A percentile compares a stretch with the other conserved stretches of the same genome.
Conservation (phyloP, 208 protist genomes). For the Angomonas deanei region DNA sequence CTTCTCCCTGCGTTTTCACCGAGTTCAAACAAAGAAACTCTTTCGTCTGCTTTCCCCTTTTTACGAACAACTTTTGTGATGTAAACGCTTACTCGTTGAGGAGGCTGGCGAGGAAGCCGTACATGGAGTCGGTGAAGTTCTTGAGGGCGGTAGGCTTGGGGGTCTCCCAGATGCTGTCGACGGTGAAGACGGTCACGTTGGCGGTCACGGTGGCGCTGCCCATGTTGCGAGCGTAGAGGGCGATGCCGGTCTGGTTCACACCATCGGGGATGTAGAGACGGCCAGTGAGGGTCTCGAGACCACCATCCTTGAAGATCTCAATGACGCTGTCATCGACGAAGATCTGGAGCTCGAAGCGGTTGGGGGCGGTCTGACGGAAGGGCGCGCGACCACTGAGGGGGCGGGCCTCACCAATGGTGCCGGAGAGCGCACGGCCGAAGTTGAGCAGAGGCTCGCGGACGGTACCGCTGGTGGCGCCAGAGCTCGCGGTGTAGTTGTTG, state of each 20-base stretch:
- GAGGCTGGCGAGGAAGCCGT: not conserved
- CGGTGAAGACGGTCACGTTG: constrained; percentile 11
- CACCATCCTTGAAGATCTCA: constrained; percentile 23
- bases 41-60: no score
- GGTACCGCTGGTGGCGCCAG: constrained; percentile 19
- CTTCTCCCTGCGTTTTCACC: no score
- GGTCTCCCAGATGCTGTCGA: constrained; percentile 10
- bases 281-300: constrained; percentile 16
- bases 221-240: constrained; percentile 12
- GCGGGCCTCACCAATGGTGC: constrained; percentile 20
- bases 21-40: no score
- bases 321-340: constrained; percentile 14
- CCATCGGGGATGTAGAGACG: constrained; percentile 12
- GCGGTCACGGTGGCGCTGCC: not conserved
- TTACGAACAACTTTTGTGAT: no score
- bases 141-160: not conserved
- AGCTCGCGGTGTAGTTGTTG: constrained; percentile 6
- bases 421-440: constrained; percentile 22
- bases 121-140: constrained; percentile 3
- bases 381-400: constrained; percentile 27
- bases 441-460: constrained; percentile 27
- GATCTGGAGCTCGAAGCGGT: constrained; percentile 9
- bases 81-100: not conserved
- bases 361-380: constrained; percentile 16
- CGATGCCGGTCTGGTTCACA: constrained; percentile 11